phyloP scores from a whole-genome alignment of 2,329 filamentous ascomycete genomes.

The Ophiostoma sp. region DNA sequence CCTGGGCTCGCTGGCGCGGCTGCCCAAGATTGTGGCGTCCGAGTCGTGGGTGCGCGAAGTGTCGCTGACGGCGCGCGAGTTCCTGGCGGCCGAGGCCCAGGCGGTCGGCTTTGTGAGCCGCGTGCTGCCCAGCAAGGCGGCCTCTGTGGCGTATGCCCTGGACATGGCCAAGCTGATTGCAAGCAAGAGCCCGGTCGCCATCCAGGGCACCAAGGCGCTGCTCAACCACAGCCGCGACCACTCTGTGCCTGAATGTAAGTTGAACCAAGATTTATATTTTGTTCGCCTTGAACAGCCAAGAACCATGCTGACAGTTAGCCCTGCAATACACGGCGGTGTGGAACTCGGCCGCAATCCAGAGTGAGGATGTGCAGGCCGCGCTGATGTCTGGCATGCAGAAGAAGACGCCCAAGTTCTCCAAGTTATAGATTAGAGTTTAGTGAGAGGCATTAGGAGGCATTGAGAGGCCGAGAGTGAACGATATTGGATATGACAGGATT shows the following conservation, averaged over 20 bases:
- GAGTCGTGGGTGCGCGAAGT: constrained; percentile 77
- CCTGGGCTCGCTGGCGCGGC: constrained; percentile 66
- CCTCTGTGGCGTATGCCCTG: constrained; percentile 57
- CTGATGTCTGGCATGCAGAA: constrained; percentile 72
- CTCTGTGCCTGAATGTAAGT: constrained; percentile 66
- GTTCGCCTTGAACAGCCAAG: too few relatives aligned
- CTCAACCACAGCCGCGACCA: constrained; percentile 78
- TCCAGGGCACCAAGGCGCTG: constrained; percentile 81
- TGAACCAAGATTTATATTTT: not conserved
- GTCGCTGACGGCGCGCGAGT: constrained; percentile 64
- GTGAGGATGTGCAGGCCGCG: constrained; percentile 67
- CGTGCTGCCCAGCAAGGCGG: constrained; percentile 58
- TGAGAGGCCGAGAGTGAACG: not conserved
- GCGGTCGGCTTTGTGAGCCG: constrained; percentile 64
- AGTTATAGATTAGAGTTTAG: constrained; percentile 51
- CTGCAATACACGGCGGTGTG: constrained; percentile 80
- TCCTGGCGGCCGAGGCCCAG: constrained; percentile 62
- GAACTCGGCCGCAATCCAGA: constrained; percentile 81
- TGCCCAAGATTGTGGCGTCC: constrained; percentile 68
- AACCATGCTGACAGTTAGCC: constrained; percentile 39
- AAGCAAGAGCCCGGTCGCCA: constrained; percentile 79
- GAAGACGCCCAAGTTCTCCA: constrained; percentile 76
- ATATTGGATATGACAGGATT: not conserved
- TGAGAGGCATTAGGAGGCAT: too few relatives aligned
- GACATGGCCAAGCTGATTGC: constrained; percentile 62